Base-by-base conservation (phyloP, 2,329 filamentous ascomycete genomes). In the Penicillium verrucosum region DNA sequence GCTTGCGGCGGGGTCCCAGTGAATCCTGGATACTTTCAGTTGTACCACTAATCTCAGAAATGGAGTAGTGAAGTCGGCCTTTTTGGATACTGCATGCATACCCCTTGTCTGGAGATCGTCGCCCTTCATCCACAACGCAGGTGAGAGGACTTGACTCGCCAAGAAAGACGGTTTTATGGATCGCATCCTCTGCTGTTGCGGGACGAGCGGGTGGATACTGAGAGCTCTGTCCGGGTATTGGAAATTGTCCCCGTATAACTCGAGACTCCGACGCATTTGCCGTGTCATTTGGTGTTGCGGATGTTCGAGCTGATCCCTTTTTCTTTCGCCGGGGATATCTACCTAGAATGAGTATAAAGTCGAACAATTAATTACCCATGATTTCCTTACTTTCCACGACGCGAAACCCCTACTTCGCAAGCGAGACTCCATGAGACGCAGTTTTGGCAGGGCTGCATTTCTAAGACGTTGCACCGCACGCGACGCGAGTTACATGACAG, bases 121-220 rank as follows among this genome's bases (percentile, higher is more conserved):
- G 64, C 5, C 62, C 67, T 48, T 79, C 75, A 34, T 79, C 77
- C 12, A 76, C 76, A 3, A 82, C 77, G 57, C 80, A 81, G 14
- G 78, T 77, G 41, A 82, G 71, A 1, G 80, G 79, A 48, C 74
- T 79, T 1, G 78, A 80, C 52, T 80, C 78, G 34, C 77, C 77
- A 5, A 81, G 73, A 48, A 80, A 80, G 18, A 77, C 75, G 2
- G 72, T 74, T 43, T 68, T 63, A 32, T 62, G 63, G 9, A 62
- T 60, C 4, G 46, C 21, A 38, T 63, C 53, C 1, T 60, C 62
- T 5, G 25, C 23, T 12, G 23, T 49, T 5, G 43, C n/a, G 0
- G 57, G 47, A 16, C 44, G 50, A 37, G 41, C n/a, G 10, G 57
- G 56, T 4, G 56, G 42, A 37, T 65, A 63, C 16, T 49, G 55